Base-by-base conservation (phyloP, 1,139 yeast species). In the Nematodospora anomalae region DNA sequence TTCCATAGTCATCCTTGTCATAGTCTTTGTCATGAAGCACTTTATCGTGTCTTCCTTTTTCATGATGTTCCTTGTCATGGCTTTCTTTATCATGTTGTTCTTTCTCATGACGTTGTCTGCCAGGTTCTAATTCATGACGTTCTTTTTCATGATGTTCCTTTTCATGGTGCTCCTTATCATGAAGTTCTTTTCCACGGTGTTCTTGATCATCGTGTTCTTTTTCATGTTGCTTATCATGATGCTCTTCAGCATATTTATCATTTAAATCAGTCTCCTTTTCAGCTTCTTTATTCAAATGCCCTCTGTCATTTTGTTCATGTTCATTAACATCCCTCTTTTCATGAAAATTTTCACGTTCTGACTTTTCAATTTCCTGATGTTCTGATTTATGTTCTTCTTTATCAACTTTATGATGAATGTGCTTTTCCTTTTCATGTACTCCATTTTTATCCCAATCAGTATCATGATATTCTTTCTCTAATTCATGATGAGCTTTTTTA, bases 21-120 rank as follows among this genome's bases (percentile, higher is more conserved):
- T 13, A 20, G 14, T 33, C 36, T 12, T 12, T 25, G 8, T 27
- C 36, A 33, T 33, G 36, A 6, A 23, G 27, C 16, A 16, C 33
- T 20, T 30, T 30, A 16, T 23, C 28, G 8, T 23, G 28, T 11
- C 24, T 22, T 12, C 24, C 22, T 26, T 30, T 30, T 24, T 20
- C 36, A 33, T 28, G 24, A 16, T 21, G 28, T 20, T 33, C 36
- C 12, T 21, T 25, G 8, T 33, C 36, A 33, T 33, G 36, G 6
- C 16, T 22, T 24, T 30, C 33, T 20, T 30, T 30, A n/a, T 30
- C 28, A 15, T 30, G 33, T 11, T 30, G 13, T 12, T 30, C 28
- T 26, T 22, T 30, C 16, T 30, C 33, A 24, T 30, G 26, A 16
- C 24, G 27, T 24, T 30, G 28, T 8, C 18, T 26, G 10, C 28